These are phyloP conservation scores for Camelina laxa DNA, from an alignment of 345 rosid genomes.

Conservation along the genomic window DNA sequence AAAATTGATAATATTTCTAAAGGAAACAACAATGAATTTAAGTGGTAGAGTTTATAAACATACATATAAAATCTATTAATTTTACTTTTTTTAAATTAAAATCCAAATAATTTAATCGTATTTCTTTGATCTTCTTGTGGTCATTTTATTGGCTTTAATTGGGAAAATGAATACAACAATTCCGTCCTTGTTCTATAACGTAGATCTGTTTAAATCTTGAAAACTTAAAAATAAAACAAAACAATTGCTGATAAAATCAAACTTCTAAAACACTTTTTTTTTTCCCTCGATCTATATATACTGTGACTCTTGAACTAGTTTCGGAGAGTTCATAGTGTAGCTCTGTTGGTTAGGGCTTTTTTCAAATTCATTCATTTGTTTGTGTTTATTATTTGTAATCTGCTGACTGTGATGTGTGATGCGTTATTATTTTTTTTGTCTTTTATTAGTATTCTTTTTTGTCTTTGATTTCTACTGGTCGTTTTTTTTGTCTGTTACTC, in stretches of 20 bases:
- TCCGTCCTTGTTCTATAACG: background rate
- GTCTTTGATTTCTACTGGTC: no score
- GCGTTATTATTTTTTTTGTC: no score
- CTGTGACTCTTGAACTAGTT: background rate
- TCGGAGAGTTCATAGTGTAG: constrained; percentile 10
- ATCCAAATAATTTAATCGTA: background rate
- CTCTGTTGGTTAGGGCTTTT: constrained; percentile 4
- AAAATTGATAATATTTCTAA: background rate
- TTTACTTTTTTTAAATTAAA: no score
- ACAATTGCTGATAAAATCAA: background rate
- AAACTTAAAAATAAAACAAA: background rate
- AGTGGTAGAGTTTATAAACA: background rate
- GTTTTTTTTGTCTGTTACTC: no score
- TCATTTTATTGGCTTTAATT: background rate
- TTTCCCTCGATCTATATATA: background rate
- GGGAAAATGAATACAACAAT: background rate
- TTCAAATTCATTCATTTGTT: background rate
- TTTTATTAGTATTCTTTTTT: no score
- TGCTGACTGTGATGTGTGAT: no score
- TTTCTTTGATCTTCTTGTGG: background rate
- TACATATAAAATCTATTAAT: background rate
- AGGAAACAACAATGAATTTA: background rate
- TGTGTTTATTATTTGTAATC: no score
- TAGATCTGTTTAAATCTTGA: background rate
- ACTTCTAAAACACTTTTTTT: background rate